Percentiles rank a stretch among this genome's conserved stretches.
These are phyloP conservation scores for Puccinia horiana DNA, from an alignment of 1,284 basidiomycete species.

Conservation along the genomic window DNA sequence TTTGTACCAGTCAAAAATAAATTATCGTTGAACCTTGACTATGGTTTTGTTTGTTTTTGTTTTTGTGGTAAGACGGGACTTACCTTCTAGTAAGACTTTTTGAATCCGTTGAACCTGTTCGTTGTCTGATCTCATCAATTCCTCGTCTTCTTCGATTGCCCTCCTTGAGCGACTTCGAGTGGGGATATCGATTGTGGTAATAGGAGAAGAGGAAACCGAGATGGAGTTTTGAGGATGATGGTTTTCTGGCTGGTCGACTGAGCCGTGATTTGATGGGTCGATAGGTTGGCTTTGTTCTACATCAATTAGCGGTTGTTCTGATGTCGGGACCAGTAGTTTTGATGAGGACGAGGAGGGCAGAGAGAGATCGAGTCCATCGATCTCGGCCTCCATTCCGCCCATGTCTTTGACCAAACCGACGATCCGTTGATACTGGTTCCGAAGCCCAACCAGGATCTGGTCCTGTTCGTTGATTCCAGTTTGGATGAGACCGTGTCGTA, in stretches of 20 bases:
- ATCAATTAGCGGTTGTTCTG: slow-evolving; percentile 18
- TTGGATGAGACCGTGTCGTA: slow-evolving; percentile 37
- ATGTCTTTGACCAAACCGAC: slow-evolving; percentile 26
- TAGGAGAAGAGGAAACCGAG: neutral
- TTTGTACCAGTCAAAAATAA: neutral
- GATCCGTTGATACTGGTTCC: slow-evolving; percentile 37
- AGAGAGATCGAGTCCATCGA: slow-evolving; percentile 22
- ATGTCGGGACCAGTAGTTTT: neutral
- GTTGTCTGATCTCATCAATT: slow-evolving; percentile 43
- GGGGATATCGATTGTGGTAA: slow-evolving; percentile 8
- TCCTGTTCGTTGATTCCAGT: slow-evolving; percentile 22
- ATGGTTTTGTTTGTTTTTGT: neutral
- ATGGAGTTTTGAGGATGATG: neutral
- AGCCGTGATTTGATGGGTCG: neutral
- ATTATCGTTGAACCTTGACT: neutral
- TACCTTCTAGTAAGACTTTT: slow-evolving; percentile 40
- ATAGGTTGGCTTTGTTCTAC: neutral
- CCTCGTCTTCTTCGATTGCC: slow-evolving; percentile 39
- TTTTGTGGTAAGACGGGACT: neutral
- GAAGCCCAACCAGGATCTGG: slow-evolving; percentile 26
- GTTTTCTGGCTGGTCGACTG: neutral
- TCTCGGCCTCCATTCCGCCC: slow-evolving; percentile 13
- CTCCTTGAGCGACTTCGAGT: slow-evolving; percentile 15
- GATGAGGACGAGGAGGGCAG: slow-evolving; percentile 7
- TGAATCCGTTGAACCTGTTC: slow-evolving; percentile 47